Conservation (phyloP, 106 monocot species). For the Dioscorea dumetorum region DNA sequence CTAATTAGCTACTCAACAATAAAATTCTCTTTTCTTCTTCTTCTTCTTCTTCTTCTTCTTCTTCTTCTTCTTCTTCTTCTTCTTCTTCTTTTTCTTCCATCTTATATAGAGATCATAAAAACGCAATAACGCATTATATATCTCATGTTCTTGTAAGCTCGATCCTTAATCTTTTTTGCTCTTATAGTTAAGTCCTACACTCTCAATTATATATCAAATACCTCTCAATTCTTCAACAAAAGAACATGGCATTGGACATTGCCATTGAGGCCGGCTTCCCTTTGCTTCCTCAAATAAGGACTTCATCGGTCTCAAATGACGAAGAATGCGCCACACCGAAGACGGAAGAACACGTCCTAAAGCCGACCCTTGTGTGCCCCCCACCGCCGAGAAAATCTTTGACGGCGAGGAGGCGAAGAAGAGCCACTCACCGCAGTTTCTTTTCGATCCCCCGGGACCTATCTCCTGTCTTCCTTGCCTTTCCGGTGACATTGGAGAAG, state of each 20-base stretch:
- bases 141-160: neutral
- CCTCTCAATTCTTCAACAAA: neutral
- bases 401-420: conserved; percentile 12
- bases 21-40: conserved; percentile 4
- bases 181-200: neutral
- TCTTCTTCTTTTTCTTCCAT: neutral
- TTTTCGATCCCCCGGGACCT: conserved; percentile 31
- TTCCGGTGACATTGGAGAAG: conserved; percentile 30
- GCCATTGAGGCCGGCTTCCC: neutral
- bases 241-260: neutral
- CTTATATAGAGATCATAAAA: neutral
- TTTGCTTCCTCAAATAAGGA: neutral
- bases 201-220: neutral
- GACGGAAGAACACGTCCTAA: conserved; percentile 21
- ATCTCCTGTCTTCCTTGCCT: conserved; percentile 20
- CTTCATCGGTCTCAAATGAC: neutral
- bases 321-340: conserved; percentile 27
- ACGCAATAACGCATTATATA: neutral
- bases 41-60: neutral
- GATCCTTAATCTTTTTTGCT: neutral
- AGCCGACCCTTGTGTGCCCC: conserved; percentile 30
- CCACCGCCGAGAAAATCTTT: conserved; percentile 27
- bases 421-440: neutral
- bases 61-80: neutral
- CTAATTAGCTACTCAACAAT: too few relatives aligned